Evolutionary conservation across 257 asterid species (phyloP).

Genomic region (Solanum chmielewskii): DNA sequence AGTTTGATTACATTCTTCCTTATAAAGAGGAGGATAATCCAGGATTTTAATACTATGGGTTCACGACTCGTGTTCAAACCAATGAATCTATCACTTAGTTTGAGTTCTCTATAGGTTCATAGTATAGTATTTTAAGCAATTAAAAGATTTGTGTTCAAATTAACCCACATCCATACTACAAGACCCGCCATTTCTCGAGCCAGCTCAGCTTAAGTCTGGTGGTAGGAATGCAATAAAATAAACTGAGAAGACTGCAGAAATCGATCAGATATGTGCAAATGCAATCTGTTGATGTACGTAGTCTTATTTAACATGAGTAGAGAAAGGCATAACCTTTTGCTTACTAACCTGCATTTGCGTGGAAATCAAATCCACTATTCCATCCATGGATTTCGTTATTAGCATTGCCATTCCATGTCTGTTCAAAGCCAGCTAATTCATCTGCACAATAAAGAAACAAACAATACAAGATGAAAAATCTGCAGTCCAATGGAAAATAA

Average conservation of each 20-base stretch:
- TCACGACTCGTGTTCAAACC: not conserved
- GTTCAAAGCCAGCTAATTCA: slow-evolving; percentile 60
- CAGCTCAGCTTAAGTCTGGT: not conserved
- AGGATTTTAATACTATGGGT: not conserved
- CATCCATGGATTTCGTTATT: slow-evolving; percentile 25
- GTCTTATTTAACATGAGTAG: not conserved
- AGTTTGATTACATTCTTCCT: not conserved
- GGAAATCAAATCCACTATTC: slow-evolving; percentile 16
- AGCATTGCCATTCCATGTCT: slow-evolving; percentile 50
- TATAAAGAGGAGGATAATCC: not conserved
- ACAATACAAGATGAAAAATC: not conserved
- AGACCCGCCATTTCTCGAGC: not conserved
- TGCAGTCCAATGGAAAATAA: not conserved
- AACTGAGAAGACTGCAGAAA: not conserved
- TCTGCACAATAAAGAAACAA: slow-evolving; percentile 20
- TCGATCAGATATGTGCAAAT: not conserved
- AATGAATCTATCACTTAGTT: not conserved
- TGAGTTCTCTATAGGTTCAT: not conserved
- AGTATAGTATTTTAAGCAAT: not conserved
- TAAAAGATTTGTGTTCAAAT: not conserved
- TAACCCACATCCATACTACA: not conserved
- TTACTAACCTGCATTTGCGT: slow-evolving; percentile 17
- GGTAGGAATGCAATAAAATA: not conserved
- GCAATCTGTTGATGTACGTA: not conserved
- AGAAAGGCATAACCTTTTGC: not conserved